These are phyloP conservation scores for Xerocomus amazonicus DNA, from an alignment of 1,284 basidiomycete genomes.

Conservation along the genomic window DNA sequence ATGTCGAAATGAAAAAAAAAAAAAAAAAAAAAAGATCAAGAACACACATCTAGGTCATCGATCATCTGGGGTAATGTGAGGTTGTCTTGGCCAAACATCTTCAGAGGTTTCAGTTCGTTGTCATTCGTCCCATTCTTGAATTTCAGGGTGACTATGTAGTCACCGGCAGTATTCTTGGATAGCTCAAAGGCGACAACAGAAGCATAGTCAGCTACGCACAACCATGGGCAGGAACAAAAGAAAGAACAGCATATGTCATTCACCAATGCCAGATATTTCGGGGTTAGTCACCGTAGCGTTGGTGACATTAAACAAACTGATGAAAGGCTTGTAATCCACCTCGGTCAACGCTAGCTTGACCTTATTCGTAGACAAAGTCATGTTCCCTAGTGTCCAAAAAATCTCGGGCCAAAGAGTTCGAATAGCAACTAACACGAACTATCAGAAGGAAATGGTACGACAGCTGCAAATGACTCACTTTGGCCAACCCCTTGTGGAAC, in stretches of 20 bases:
- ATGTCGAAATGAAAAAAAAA: background rate
- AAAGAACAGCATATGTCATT: conserved; percentile 1
- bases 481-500: conserved; percentile 42
- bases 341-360: conserved; percentile 43
- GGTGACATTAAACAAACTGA: conserved; percentile 49
- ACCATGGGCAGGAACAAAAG: conserved; percentile 1
- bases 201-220: conserved; percentile 47
- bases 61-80: conserved; percentile 36
- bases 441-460: background rate
- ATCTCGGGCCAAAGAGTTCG: conserved; percentile 44
- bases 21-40: background rate
- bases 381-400: conserved; percentile 38
- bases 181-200: conserved; percentile 45
- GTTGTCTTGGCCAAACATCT: conserved; percentile 29
- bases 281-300: conserved; percentile 35
- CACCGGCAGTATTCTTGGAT: conserved; percentile 22
- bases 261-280: conserved; percentile 36
- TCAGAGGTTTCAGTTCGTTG: conserved; percentile 20
- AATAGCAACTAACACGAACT: conserved; percentile 28
- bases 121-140: conserved; percentile 50
- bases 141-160: conserved; percentile 33
- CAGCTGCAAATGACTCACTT: conserved; percentile 27
- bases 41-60: conserved; percentile 32
- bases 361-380: conserved; percentile 38
- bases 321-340: conserved; percentile 52